Base-by-base conservation (phyloP, 225 moss, liverwort and hornwort genomes). In the Thuidium tamariscinum region DNA sequence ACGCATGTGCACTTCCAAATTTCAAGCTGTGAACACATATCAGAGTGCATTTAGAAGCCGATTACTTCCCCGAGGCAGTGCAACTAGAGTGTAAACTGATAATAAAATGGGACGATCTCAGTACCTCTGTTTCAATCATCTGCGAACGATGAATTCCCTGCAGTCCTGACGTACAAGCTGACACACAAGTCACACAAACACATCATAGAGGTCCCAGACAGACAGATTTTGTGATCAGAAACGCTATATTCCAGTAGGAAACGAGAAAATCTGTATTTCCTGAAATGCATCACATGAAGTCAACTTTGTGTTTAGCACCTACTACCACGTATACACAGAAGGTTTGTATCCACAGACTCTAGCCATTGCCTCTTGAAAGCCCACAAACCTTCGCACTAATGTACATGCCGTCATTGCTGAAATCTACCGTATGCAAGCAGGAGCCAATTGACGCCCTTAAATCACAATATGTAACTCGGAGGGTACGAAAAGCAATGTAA, bases 381-480 rank as follows among this genome's bases (percentile, higher is more conserved):
- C 62, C 60, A 81, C 81, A 89, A 85, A 81, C 62, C 83, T 87
- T 88, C 68, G 56, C 56, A 83, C 85, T 87, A 86, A 71, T 90
- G 77, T 90, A 90, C 83, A 88, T 84, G 90, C 83, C 84, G 42
- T 49, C 62, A 66, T 76, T 68, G 51, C 63, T 67, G 68, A 61
- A 89, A 70, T 72, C 48, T 73, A n/a, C n/a, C n/a, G n/a, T n/a
- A 79, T 56, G 80, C 51, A 80, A 89, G 77, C 73, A 85, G 90
- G 81, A 85, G 76, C 85, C 74, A 87, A 87, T 85, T 66, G 83
- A 74, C 68, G 81, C 93, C 90, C 69, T 61, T 89, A 87, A 84
- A 80, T 89, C 83, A 87, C 85, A 87, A 51, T 81, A 74, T 90
- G 82, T 81, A 86, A 86, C 83, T 87, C 71, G 44, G 46, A 77